Conservation (phyloP, 108 stramenopile genomes). For the Nitzschia sp. region DNA sequence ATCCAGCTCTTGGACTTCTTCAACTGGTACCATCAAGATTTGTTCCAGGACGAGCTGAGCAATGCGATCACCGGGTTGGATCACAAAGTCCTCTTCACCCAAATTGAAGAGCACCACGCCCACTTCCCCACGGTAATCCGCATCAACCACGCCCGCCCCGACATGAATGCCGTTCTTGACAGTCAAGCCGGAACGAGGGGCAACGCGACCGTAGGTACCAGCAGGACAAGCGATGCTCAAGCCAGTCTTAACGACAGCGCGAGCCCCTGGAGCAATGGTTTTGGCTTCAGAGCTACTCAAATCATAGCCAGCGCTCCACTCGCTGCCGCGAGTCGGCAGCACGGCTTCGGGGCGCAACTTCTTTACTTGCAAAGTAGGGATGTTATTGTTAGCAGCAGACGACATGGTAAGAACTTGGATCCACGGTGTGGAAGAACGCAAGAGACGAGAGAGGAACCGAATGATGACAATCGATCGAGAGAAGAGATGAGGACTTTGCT, state of each 20-base stretch:
- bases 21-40: slow-evolving; percentile 82
- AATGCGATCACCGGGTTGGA: slow-evolving; percentile 93
- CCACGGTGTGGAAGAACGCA: not conserved
- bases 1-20: slow-evolving; percentile 83
- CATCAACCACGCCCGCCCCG: slow-evolving; percentile 98
- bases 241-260: slow-evolving; percentile 93
- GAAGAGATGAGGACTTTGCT: no score
- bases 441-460: slow-evolving; percentile 4
- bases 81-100: slow-evolving; percentile 80
- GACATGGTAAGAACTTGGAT: not conserved
- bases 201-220: slow-evolving; percentile 96
- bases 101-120: slow-evolving; percentile 99
- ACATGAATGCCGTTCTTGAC: slow-evolving; percentile 95
- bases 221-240: slow-evolving; percentile 90
- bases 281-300: slow-evolving; percentile 57
- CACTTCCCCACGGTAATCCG: slow-evolving; percentile 97
- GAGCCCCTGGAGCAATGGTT: slow-evolving; percentile 76
- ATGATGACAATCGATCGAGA: not conserved
- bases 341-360: slow-evolving; percentile 62
- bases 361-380: slow-evolving; percentile 61
- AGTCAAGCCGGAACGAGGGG: slow-evolving; percentile 90
- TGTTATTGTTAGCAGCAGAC: slow-evolving; percentile 7
- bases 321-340: slow-evolving; percentile 72
- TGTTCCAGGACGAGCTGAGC: slow-evolving; percentile 98
- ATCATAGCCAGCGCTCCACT: slow-evolving; percentile 84